These are phyloP conservation scores for Sanghuangporus weigelae DNA, from an alignment of 1,284 basidiomycete genomes.

Conservation along the genomic window DNA sequence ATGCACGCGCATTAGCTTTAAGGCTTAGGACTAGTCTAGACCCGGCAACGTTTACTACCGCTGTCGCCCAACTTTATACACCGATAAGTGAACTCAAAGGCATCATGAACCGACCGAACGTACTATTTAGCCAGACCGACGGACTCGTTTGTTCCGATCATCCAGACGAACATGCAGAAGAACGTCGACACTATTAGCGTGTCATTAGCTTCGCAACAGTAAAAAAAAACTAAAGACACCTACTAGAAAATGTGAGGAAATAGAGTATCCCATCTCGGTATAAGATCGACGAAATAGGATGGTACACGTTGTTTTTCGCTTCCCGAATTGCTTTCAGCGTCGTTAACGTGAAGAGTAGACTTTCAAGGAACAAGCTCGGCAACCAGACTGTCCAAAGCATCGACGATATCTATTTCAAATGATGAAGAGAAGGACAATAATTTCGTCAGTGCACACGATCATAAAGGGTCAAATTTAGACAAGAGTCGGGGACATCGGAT, in stretches of 20 bases:
- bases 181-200: conserved; percentile 5
- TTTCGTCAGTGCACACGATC: background rate
- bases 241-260: conserved; percentile 14
- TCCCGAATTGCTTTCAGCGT: conserved; percentile 15
- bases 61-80: conserved; percentile 13
- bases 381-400: conserved; percentile 18
- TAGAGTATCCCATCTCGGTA: conserved; percentile 18
- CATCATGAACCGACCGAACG: background rate
- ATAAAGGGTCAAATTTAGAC: background rate
- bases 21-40: conserved; percentile 16
- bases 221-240: background rate
- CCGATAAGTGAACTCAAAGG: background rate
- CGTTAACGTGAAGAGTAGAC: conserved; percentile 15
- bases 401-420: conserved; percentile 4
- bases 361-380: conserved; percentile 15
- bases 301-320: conserved; percentile 9
- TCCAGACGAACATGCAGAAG: conserved; percentile 18
- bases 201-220: background rate
- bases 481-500: background rate
- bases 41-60: conserved; percentile 17
- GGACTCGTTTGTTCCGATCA: conserved; percentile 2
- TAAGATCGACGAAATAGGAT: conserved; percentile 17
- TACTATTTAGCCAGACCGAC: conserved; percentile 17
- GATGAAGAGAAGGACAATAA: background rate
- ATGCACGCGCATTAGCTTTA: conserved; percentile 14